Conservation (phyloP, 1,284 basidiomycete genomes). For the Cutaneotrichosporon dermatis region DNA sequence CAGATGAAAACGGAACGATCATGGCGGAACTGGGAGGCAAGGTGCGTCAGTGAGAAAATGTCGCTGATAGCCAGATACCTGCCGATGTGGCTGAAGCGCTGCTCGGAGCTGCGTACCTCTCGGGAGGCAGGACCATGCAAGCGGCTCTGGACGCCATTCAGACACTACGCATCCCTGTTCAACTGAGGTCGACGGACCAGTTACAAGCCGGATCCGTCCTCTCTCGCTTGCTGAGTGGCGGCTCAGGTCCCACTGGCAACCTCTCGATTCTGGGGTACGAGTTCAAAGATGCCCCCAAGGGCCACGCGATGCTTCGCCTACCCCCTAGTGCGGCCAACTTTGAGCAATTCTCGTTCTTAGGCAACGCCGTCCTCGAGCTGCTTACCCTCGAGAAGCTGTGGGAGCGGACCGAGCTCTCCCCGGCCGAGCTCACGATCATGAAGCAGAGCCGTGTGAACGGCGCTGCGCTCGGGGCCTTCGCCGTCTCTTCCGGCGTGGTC, state of each 20-base stretch:
- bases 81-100: slow-evolving; percentile 37
- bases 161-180: slow-evolving; percentile 20
- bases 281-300: slow-evolving; percentile 17
- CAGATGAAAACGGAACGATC: background rate
- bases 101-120: slow-evolving; percentile 36
- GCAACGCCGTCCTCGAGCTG: slow-evolving; percentile 29
- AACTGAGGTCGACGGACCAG: background rate
- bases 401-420: slow-evolving; percentile 20
- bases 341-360: slow-evolving; percentile 27
- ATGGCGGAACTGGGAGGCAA: slow-evolving; percentile 31
- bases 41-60: slow-evolving; percentile 12
- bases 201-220: background rate
- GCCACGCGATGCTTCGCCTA: background rate
- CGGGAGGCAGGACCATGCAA: slow-evolving; percentile 1
- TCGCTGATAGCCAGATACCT: background rate
- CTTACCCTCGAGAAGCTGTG: slow-evolving; percentile 24
- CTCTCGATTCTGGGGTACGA: slow-evolving; percentile 26
- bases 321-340: slow-evolving; percentile 5
- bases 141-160: slow-evolving; percentile 25
- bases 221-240: background rate
- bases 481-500: background rate
- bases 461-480: background rate
- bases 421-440: slow-evolving; percentile 25
- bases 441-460: slow-evolving; percentile 23
- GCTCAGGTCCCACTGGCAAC: background rate